Base-by-base conservation (phyloP, 768 basidiomycete species). In the Amyloporia xantha region DNA sequence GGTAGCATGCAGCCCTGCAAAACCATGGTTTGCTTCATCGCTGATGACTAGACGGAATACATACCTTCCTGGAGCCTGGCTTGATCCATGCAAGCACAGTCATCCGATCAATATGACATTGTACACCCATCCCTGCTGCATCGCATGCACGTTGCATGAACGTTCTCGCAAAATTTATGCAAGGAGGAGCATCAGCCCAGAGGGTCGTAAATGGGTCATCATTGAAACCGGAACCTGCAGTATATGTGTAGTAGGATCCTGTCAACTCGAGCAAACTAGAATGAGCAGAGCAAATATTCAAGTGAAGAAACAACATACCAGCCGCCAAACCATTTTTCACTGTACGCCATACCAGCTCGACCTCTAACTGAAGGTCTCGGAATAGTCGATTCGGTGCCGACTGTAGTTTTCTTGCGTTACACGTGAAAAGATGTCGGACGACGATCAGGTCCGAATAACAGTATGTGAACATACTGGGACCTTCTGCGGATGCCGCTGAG, bases 401-500 rank as follows among this genome's bases (percentile, higher is more conserved):
- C 42, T 53, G 55, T 7, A 44, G 23, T 28, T 30, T 41, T 11
- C 28, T 15, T 3, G 37, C 40, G 23, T 56, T 56, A 23, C 55
- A 42, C 19, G 55, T 56, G 49, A 50, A 56, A 7, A 56, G 6
- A 28, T 56, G 55, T 15, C 48, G 47, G 37, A 48, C 51, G n/a
- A 24, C 25, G 1, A 15, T 39, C 13, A 7, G 7, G 5, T 10
- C 15, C 17, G 9, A 20, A 19, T 50, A 35, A 13, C n/a, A 10
- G 26, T 53, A 56, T 1, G 41, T 41, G 20, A 53, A 50, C 24
- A 21, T 12, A 3, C 42, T 37, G 10, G 46, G 36, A 6, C 49
- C 51, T 5, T 53, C 49, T 2, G 42, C 23, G 5, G 26, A 40
- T 13, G 27, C 48, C 13, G 11, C 11, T 10, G 46, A 41, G 19